Evolutionary conservation across 129 eudicot species (phyloP), one percentile per base, ranked within the genome.

Genomic region (Erigeron canadensis): DNA sequence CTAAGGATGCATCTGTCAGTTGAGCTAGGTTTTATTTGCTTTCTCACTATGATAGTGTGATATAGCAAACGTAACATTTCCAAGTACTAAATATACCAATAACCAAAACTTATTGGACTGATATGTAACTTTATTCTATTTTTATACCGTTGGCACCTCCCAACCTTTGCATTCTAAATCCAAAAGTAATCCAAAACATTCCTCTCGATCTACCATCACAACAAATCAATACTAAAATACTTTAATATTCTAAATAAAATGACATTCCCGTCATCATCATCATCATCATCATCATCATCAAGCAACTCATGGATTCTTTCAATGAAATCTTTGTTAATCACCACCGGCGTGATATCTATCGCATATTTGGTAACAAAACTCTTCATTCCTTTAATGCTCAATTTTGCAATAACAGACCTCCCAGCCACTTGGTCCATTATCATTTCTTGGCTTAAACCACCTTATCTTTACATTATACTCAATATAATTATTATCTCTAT

Each of bases 401-500:
- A 64, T 21, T 76, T 83, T 67, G 77, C 79, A 15, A 62, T 80
- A 11, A 44, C 53, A 18, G 84, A 82, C 19, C 44, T 84, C 44
- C 92, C 96, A 0, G 46, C 71, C 8, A 7, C 85, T 4, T 86
- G 88, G 86, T 81, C 86, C 15, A 37, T 77, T 0, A 2, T 82
- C 5, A 17, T 71, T 10, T 48, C 89, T 8, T 89, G 86, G 89
- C 77, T 86, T 0, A 82, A 84, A 57, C 98, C 96, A 12, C 98
- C 98, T 23, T 92, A 85, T 65, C 71, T 92, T 22, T 92, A 86
- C 71, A 60, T 89, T 37, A 41, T 92, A 43, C 74, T 92, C 56
- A 92, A 92, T 83, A 85, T 76, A 21, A 92, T 92, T 71, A 92
- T 92, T 72, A 71, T 92, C 77, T 80, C 86, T 53, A 89, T 92